Conservation (phyloP, 2,329 filamentous ascomycete genomes). For the Colletotrichum gloeosporioides region DNA sequence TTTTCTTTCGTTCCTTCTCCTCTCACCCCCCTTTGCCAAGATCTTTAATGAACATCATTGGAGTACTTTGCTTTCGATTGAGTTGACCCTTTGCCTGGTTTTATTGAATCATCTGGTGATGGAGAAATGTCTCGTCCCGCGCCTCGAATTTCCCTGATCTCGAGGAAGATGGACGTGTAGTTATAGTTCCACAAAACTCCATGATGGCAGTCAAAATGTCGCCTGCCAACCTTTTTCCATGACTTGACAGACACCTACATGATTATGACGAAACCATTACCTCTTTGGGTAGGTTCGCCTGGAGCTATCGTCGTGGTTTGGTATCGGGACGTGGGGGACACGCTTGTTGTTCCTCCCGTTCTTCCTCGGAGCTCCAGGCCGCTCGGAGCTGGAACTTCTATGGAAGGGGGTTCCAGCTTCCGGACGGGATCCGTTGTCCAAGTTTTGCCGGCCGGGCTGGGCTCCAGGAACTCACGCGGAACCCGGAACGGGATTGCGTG, state of each 20-base stretch:
- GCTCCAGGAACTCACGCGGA: not conserved
- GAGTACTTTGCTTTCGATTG: not conserved
- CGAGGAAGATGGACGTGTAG: not conserved
- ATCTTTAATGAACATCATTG: not conserved
- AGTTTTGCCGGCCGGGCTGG: conserved; percentile 1
- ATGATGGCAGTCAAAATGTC: not conserved
- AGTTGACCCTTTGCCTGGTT: not conserved
- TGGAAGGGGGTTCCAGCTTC: conserved; percentile 8
- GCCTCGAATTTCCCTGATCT: not conserved
- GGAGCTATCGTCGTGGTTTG: not conserved
- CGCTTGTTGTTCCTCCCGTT: not conserved
- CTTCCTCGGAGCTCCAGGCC: not conserved
- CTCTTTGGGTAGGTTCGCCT: not conserved
- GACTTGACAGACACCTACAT: not conserved
- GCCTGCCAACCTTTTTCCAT: not conserved
- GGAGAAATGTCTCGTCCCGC: not conserved
- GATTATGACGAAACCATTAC: not conserved
- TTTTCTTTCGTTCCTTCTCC: not conserved
- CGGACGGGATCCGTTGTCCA: conserved; percentile 8
- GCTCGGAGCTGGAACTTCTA: not conserved
- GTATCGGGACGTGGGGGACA: not conserved
- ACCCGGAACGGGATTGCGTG: conserved; percentile 18
- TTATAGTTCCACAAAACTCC: not conserved
- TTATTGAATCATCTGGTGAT: not conserved
- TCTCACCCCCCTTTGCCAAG: not conserved